Evolutionary conservation across 495 filamentous ascomycete genomes (phyloP).

Genomic region (Hypoxylon perforatum): DNA sequence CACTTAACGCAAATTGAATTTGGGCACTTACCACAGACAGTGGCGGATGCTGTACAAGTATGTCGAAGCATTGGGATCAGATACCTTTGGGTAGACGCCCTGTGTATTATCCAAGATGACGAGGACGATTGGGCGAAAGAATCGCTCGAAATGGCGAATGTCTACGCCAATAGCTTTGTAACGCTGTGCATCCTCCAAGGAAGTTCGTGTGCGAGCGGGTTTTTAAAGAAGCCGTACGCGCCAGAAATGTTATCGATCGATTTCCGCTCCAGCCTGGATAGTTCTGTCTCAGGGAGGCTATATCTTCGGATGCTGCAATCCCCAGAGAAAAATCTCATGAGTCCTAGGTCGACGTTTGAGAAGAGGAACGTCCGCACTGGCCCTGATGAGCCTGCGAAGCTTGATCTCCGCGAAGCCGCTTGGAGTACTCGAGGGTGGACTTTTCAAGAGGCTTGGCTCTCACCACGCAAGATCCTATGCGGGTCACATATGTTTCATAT

Average conservation of each 20-base stretch:
- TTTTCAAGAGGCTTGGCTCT: constrained; percentile 15
- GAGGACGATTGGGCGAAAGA: too few relatives aligned
- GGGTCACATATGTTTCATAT: constrained; percentile 4
- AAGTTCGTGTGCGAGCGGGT: constrained; percentile 12
- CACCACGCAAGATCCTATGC: constrained; percentile 6
- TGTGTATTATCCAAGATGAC: constrained; percentile 43
- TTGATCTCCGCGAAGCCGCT: neutral
- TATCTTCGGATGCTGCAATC: constrained; percentile 1
- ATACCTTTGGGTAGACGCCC: constrained; percentile 46
- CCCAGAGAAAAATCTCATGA: neutral
- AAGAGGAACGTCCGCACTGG: neutral
- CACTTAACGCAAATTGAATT: too few relatives aligned
- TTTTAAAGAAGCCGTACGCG: neutral
- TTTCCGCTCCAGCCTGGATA: neutral
- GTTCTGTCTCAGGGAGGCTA: constrained; percentile 2
- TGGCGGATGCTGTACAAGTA: too few relatives aligned
- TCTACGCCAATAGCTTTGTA: too few relatives aligned
- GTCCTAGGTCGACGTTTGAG: neutral
- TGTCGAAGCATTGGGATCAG: constrained; percentile 21
- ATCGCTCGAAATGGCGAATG: too few relatives aligned
- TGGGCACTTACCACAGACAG: too few relatives aligned
- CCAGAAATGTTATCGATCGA: neutral
- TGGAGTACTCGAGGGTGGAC: constrained; percentile 21
- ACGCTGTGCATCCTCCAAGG: constrained; percentile 25
- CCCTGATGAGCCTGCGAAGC: neutral